Conservation (phyloP, 768 basidiomycete genomes). For the Trametes cingulata region DNA sequence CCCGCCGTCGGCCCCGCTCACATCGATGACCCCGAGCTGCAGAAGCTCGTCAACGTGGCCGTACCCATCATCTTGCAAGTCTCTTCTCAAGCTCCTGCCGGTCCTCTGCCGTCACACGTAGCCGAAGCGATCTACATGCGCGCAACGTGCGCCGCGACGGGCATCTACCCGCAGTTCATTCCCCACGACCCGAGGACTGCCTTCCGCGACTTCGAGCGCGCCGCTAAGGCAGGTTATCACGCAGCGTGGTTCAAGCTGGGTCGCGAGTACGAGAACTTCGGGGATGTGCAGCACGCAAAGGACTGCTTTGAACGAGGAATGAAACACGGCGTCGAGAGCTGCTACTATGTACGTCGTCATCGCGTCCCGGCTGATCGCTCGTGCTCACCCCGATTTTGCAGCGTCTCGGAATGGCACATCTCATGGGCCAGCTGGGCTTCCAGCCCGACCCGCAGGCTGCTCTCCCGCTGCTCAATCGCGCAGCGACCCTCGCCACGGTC, state of each 20-base stretch:
- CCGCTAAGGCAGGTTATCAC: constrained; percentile 74
- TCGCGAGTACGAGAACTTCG: constrained; percentile 87
- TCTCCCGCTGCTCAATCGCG: constrained; percentile 70
- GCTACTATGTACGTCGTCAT: constrained; percentile 57
- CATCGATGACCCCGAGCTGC: constrained; percentile 61
- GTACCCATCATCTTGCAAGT: constrained; percentile 65
- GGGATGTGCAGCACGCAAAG: constrained; percentile 68
- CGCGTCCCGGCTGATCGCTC: neutral
- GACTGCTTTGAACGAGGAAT: constrained; percentile 89
- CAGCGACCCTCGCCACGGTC: constrained; percentile 72
- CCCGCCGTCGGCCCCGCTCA: constrained; percentile 44
- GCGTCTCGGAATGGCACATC: constrained; percentile 92
- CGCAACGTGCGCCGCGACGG: constrained; percentile 71
- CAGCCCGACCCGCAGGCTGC: constrained; percentile 54
- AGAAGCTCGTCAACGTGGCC: constrained; percentile 61
- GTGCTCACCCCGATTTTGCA: constrained; percentile 33
- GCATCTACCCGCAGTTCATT: constrained; percentile 66
- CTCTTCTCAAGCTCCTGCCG: constrained; percentile 40
- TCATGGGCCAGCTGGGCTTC: constrained; percentile 83
- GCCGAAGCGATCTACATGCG: constrained; percentile 79
- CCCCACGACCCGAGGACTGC: constrained; percentile 72
- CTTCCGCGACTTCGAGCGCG: constrained; percentile 86
- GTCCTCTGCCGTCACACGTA: constrained; percentile 42
- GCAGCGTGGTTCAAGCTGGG: constrained; percentile 93
- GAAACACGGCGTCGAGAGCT: constrained; percentile 72